Conservation (phyloP, 73 alveolate species). For the Paramecium bursaria region DNA sequence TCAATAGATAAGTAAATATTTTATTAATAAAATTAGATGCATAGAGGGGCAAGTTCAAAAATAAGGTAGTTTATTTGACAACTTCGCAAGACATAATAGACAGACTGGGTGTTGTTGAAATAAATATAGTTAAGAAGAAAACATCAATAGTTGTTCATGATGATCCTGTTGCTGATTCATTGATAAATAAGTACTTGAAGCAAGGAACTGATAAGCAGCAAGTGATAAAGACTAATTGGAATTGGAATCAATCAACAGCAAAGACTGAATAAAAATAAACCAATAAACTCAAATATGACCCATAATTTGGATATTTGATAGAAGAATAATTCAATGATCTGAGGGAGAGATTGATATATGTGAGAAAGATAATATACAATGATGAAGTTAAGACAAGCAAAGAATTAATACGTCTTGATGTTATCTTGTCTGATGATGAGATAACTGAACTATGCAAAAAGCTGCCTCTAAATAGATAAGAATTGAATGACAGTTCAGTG, state of each 20-base stretch:
- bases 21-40: not conserved
- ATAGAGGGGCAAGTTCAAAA: not conserved
- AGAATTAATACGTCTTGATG: conserved; percentile 4
- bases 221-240: not conserved
- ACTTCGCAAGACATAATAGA: not conserved
- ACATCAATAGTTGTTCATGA: not conserved
- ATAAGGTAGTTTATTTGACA: conserved; percentile 41
- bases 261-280: not conserved
- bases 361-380: conserved; percentile 11
- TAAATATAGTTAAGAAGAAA: not conserved
- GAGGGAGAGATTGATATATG: conserved; percentile 40
- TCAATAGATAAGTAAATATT: not conserved
- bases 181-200: not conserved
- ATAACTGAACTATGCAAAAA: conserved; percentile 23
- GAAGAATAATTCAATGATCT: conserved; percentile 25
- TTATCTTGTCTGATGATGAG: conserved; percentile 23
- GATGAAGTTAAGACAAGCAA: not conserved
- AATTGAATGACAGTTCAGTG: not conserved
- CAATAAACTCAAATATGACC: not conserved
- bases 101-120: too few relatives aligned
- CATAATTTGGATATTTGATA: conserved; percentile 14
- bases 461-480: not conserved
- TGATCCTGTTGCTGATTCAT: not conserved
- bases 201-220: not conserved
- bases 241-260: not conserved